These are phyloP conservation scores for Vitis amurensis DNA, from an alignment of 164 flowering plant species.

Conservation along the genomic window DNA sequence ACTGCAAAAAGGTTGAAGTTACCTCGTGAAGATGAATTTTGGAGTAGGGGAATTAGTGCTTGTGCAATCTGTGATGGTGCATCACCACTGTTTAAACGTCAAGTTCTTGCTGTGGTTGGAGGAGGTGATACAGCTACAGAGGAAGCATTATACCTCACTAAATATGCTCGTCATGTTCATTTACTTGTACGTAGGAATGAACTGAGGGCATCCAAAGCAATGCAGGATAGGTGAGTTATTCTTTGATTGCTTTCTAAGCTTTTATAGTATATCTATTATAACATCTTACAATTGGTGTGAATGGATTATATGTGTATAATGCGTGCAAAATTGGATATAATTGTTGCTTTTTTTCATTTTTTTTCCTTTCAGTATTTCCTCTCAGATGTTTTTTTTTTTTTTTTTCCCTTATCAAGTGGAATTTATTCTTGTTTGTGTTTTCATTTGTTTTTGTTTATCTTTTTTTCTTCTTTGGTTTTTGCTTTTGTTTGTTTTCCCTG, in stretches of 20 bases:
- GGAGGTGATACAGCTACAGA: slow-evolving; percentile 99
- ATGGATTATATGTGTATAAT: neutral
- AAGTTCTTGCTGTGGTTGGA: slow-evolving; percentile 95
- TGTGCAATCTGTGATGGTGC: slow-evolving; percentile 99
- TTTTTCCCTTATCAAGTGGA: neutral
- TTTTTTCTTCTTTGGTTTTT: too few relatives aligned
- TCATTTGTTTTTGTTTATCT: too few relatives aligned
- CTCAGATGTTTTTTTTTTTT: neutral
- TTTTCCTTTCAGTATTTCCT: neutral
- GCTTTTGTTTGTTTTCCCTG: neutral
- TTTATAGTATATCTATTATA: neutral
- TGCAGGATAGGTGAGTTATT: slow-evolving; percentile 89
- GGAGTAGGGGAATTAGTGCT: slow-evolving; percentile 98
- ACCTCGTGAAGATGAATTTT: slow-evolving; percentile 94
- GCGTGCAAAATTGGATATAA: neutral
- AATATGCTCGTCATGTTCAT: slow-evolving; percentile 96
- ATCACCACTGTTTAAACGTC: slow-evolving; percentile 89
- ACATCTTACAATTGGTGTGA: neutral
- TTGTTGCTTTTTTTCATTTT: neutral
- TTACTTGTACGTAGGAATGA: slow-evolving; percentile 85
- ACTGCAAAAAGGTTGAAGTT: slow-evolving; percentile 77
- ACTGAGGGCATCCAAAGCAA: slow-evolving; percentile 88
- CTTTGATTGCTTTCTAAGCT: slow-evolving; percentile 1
- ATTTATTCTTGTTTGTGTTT: neutral
- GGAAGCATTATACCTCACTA: slow-evolving; percentile 92